Conservation (phyloP, 371 early-diverging fungal genomes). For the Mycotypha africana region DNA sequence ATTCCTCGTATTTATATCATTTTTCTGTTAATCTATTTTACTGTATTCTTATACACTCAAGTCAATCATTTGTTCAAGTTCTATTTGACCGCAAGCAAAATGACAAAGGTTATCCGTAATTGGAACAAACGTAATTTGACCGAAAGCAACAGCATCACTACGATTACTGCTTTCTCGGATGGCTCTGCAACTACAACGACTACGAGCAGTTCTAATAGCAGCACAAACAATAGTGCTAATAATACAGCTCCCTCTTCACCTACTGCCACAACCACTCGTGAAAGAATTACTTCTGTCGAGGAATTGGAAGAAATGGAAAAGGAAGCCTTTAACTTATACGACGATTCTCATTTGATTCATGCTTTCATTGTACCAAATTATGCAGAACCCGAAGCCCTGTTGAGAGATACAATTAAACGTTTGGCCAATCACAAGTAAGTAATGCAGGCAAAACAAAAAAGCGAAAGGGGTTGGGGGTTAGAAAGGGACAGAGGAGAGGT, state of each 20-base stretch:
- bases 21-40: slow-evolving; percentile 47
- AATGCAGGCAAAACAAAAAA: too few species aligned
- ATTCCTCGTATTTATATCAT: slow-evolving; percentile 48
- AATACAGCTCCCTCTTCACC: slow-evolving; percentile 3
- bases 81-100: slow-evolving; percentile 33
- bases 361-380: slow-evolving; percentile 58
- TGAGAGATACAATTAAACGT: slow-evolving; percentile 39
- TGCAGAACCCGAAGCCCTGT: slow-evolving; percentile 47
- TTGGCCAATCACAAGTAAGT: slow-evolving; percentile 41
- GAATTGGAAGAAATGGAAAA: slow-evolving; percentile 42
- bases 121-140: slow-evolving; percentile 27
- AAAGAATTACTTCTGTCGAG: slow-evolving; percentile 25
- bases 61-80: slow-evolving; percentile 53
- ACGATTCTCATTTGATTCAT: slow-evolving; percentile 34
- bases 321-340: slow-evolving; percentile 21
- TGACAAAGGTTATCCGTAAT: slow-evolving; percentile 37
- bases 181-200: not conserved
- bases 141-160: not conserved
- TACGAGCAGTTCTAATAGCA: not conserved
- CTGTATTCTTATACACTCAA: slow-evolving; percentile 44
- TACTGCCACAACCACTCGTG: slow-evolving; percentile 19
- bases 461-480: too few species aligned
- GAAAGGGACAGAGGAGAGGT: not conserved
- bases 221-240: not conserved
- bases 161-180: not conserved